Conservation (phyloP, 805 yeast species). For the Spathaspora boniae region DNA sequence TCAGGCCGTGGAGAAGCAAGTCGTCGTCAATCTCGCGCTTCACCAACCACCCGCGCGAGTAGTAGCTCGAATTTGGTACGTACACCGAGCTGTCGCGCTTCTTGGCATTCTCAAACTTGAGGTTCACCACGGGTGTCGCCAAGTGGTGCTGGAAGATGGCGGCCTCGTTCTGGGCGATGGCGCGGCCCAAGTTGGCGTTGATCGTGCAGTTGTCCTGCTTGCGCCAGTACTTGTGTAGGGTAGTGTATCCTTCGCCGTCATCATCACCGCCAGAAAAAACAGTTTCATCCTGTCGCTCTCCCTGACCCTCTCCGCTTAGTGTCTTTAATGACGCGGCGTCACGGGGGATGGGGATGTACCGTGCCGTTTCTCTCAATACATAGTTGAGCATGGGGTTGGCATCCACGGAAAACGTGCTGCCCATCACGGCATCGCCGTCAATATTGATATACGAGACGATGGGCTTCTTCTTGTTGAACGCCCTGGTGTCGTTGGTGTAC, state of each 20-base stretch:
- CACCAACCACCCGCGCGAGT: slow-evolving; percentile 29
- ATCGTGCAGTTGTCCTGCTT: slow-evolving; percentile 29
- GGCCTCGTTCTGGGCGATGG: slow-evolving; percentile 21
- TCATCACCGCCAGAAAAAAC: too few relatives aligned
- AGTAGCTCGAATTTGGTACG: slow-evolving; percentile 34
- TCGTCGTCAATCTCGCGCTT: slow-evolving; percentile 23
- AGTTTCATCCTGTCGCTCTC: slow-evolving; percentile 12
- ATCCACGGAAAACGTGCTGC: slow-evolving; percentile 32
- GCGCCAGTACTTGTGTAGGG: slow-evolving; percentile 34
- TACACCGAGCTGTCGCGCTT: slow-evolving; percentile 24
- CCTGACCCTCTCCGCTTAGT: slow-evolving; percentile 8
- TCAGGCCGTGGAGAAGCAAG: slow-evolving; percentile 29
- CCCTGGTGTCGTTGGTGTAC: slow-evolving; percentile 17
- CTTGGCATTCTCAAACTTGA: slow-evolving; percentile 30
- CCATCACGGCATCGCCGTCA: slow-evolving; percentile 37
- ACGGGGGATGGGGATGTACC: slow-evolving; percentile 30
- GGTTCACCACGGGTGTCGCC: slow-evolving; percentile 28
- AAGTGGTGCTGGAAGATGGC: slow-evolving; percentile 29
- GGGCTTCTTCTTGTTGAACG: slow-evolving; percentile 20
- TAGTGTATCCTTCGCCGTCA: slow-evolving; percentile 18
- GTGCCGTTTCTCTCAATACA: slow-evolving; percentile 24
- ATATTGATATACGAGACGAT: slow-evolving; percentile 35
- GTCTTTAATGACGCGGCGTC: slow-evolving; percentile 17
- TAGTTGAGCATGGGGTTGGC: slow-evolving; percentile 35
- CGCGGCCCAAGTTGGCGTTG: slow-evolving; percentile 28